Base-by-base conservation (phyloP, 140 eudicot genomes). In the Ambrosia hybrid region DNA sequence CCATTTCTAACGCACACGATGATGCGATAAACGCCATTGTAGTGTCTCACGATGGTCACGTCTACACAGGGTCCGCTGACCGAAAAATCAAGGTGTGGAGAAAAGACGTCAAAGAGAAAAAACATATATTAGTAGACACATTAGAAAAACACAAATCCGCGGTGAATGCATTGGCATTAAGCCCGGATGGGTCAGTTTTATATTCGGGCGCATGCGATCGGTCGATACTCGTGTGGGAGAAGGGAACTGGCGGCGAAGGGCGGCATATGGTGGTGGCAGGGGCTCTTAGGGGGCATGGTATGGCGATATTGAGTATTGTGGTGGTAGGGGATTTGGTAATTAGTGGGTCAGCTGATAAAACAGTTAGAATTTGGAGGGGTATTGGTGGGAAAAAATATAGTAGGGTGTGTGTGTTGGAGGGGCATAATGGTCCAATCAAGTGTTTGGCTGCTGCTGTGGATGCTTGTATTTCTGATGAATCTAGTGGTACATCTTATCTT, bases 151-250 rank as follows among this genome's bases (percentile, higher is more conserved):
- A 92, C 57, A 89, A 85, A 16, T 89, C 96, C 6, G 90, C 90
- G 1, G 96, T 92, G 6, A 92, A 92, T 71, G 98, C 98, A 0
- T 70, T 92, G 74, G 92, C 89, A 3, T 67, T 92, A 4, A 89
- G 89, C 68, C 4, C 57, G 0, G 95, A 89, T 38, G 96, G 89
- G 5, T 72, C 73, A 10, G 62, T 92, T 13, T 45, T 92, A 43
- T 89, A 89, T 15, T 92, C 98, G 2, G 98, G 98, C 33, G 98
- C 95, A 0, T 92, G 98, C 9, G 98, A 92, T 63, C 57, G 96
- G 79, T 92, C 96, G 13, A 80, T 92, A 6, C 65, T 92, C 2
- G 98, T 92, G 38, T 92, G 98, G 98, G 88, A 81, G 45, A 85
- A 65, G 45, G 83, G 55, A 1, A 70, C 14, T 6, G 72, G 72